Evolutionary conservation across 371 early-diverging fungal genomes (phyloP).

Genomic region (Circinella umbellata): DNA sequence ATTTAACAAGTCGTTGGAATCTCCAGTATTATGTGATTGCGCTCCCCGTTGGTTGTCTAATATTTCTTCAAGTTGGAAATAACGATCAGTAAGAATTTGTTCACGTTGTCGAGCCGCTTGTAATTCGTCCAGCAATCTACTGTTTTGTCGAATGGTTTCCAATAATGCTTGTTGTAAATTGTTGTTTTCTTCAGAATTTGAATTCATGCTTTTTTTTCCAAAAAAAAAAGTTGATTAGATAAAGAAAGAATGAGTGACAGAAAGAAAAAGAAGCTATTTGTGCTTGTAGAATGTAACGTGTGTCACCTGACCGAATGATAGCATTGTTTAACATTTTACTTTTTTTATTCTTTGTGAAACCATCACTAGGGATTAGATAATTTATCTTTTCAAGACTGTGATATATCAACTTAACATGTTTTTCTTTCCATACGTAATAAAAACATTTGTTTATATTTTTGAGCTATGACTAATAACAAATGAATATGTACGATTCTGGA

Average conservation of each 20-base stretch:
- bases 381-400: too few relatives aligned
- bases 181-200: background rate
- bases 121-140: background rate
- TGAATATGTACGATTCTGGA: background rate
- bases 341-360: too few relatives aligned
- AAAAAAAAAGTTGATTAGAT: too few relatives aligned
- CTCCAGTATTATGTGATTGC: background rate
- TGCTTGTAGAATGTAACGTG: too few relatives aligned
- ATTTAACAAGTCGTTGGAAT: too few relatives aligned
- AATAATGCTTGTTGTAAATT: background rate
- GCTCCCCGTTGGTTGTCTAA: background rate
- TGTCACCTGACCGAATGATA: background rate
- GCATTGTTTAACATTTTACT: too few relatives aligned
- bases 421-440: too few relatives aligned
- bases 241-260: background rate
- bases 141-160: conserved; percentile 1
- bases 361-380: too few relatives aligned
- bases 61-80: background rate
- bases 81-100: background rate
- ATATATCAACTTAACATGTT: too few relatives aligned
- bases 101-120: conserved; percentile 6
- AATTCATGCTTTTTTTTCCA: background rate
- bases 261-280: background rate
- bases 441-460: background rate
- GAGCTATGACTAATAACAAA: background rate